A percentile compares a stretch with the other conserved stretches of the same genome.
Evolutionary conservation across 2,329 filamentous ascomycete genomes (phyloP).

Genomic region (Diaporthe aspalathi): DNA sequence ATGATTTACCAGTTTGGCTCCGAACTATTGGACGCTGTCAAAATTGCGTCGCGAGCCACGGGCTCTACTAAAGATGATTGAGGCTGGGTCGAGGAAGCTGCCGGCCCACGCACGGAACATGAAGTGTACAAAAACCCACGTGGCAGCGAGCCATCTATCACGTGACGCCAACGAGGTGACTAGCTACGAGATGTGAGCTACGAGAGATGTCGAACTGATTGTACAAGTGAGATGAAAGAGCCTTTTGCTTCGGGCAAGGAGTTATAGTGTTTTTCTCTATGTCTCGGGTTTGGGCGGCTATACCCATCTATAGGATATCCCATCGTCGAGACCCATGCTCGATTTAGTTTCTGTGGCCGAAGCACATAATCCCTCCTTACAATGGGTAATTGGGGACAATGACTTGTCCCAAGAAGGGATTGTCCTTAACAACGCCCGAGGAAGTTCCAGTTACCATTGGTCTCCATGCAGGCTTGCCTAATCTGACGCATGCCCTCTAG

Average conservation of each 20-base stretch:
- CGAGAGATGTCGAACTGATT: not conserved
- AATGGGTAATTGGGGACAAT: not conserved
- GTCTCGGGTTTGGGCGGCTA: not conserved
- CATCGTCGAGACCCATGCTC: not conserved
- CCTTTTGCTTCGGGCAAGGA: not conserved
- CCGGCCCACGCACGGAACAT: not conserved
- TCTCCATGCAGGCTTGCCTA: not conserved
- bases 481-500: not conserved
- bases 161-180: too few species aligned
- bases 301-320: not conserved
- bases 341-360: not conserved
- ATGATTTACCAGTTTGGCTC: conserved; percentile 62
- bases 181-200: not conserved
- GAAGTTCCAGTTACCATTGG: not conserved
- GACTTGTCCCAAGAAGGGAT: not conserved
- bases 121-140: conserved; percentile 8
- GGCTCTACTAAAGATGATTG: conserved; percentile 55
- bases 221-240: conserved; percentile 12
- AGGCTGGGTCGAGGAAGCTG: conserved; percentile 46
- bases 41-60: conserved; percentile 48
- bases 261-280: not conserved
- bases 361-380: too few species aligned
- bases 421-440: not conserved
- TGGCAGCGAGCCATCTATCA: not conserved
- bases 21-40: conserved; percentile 61